Evolutionary conservation across 306 rosid genomes (phyloP), one percentile per base, ranked within the genome.

Genomic region (Phaseolus lunatus): DNA sequence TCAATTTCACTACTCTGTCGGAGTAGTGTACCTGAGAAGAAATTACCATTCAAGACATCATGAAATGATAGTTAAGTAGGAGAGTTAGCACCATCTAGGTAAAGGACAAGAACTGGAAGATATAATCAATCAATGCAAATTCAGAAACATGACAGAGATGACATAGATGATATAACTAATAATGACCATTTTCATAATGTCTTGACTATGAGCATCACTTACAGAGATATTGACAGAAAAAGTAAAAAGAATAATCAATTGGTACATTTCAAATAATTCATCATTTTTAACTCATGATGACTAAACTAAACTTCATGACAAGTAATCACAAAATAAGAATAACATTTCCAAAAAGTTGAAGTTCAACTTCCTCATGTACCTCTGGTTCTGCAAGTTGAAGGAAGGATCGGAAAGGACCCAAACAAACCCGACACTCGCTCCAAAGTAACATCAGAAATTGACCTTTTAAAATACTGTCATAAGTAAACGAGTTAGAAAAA

Each of bases 381-480:
- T 87, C 69, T 85, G 43, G 87, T 80, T 78, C 91, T 2, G 24
- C 84, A 85, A n/a, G 77, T 85, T 53, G 93, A 80, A 82, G 91
- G 84, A 66, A 89, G 86, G 70, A 85, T 64, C 2, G 96, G 85
- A 67, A 94, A 83, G 73, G 96, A 89, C 50, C 92, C 86, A 41
- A 92, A 82, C 70, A 92, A 68, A 68, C 81, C 83, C 29, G 97
- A 90, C 83, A 90, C 66, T 78, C 83, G 84, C 82, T 86, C 91
- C 48, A 95, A 6, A 54, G 98, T 89, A 47, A 33, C 80, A 85
- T 90, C 96, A 1, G 98, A 92, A 81, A 92, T 82, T 14, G 97
- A 89, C 84, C 89, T 90, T 80, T 77, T 88, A 66, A 80, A 73
- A 72, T 78, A 79, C 98, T 95, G 67, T 80, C 70, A 80, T 27